Conservation (phyloP, 1,139 yeast species). For the Sugiyamaella japonica region DNA sequence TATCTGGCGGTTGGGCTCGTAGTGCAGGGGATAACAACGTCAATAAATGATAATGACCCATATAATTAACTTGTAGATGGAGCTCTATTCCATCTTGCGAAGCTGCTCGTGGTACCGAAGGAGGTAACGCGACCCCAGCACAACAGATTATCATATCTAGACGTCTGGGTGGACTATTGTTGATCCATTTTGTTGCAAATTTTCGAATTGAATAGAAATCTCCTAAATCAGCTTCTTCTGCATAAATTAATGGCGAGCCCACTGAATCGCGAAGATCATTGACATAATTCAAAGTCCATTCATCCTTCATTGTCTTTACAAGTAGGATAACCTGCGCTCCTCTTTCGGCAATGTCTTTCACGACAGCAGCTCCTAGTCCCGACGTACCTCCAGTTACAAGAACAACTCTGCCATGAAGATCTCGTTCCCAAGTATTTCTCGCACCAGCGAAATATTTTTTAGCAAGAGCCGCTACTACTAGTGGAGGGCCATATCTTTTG, state of each 20-base stretch:
- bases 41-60: constrained; percentile 76
- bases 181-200: constrained; percentile 94
- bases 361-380: constrained; percentile 82
- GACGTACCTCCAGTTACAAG: constrained; percentile 83
- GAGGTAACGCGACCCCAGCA: constrained; percentile 81
- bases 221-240: constrained; percentile 81
- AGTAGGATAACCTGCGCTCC: constrained; percentile 89
- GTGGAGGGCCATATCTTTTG: constrained; percentile 54
- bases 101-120: constrained; percentile 57
- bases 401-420: constrained; percentile 86
- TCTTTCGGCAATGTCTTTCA: constrained; percentile 64
- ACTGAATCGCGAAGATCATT: constrained; percentile 72
- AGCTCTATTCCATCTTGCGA: constrained; percentile 80
- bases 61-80: constrained; percentile 81
- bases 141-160: constrained; percentile 85
- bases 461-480: constrained; percentile 48
- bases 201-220: constrained; percentile 76
- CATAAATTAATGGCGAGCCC: constrained; percentile 73
- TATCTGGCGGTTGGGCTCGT: constrained; percentile 86
- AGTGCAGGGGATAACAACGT: constrained; percentile 78
- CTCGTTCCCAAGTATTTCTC: constrained; percentile 84
- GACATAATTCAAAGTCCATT: constrained; percentile 78
- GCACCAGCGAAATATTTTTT: constrained; percentile 80
- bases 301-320: constrained; percentile 53
- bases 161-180: constrained; percentile 85